These are phyloP conservation scores for Blastobotrys niveus DNA, from an alignment of 1,139 yeast genomes.

Conservation along the genomic window DNA sequence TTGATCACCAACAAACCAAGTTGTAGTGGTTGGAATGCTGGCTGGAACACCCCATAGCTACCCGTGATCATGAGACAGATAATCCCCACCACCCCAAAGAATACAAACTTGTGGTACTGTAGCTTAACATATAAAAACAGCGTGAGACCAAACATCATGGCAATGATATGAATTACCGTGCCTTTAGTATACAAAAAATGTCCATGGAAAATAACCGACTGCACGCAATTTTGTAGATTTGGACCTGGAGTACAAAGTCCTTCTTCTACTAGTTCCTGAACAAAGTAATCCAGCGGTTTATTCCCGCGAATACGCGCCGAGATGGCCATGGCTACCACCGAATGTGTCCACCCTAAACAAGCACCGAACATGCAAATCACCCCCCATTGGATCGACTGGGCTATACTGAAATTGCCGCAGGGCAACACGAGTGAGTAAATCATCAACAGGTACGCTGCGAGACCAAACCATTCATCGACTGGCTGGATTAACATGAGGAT, in stretches of 20 bases:
- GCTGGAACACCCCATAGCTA: conserved; percentile 21
- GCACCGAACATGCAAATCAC: conserved; percentile 20
- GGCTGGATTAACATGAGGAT: conserved; percentile 21
- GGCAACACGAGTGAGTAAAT: conserved; percentile 28
- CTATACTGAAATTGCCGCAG: conserved; percentile 28
- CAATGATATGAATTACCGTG: conserved; percentile 27
- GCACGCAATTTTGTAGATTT: conserved; percentile 21
- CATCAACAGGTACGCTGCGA: conserved; percentile 26
- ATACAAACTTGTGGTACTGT: conserved; percentile 13
- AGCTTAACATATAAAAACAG: conserved; percentile 14
- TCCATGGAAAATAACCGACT: conserved; percentile 23
- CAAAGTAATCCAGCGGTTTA: conserved; percentile 19
- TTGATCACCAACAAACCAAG: conserved; percentile 23
- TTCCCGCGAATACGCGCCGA: conserved; percentile 26
- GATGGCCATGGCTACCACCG: conserved; percentile 27
- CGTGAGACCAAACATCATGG: conserved; percentile 20
- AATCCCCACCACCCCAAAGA: conserved; percentile 20
- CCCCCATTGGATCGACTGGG: conserved; percentile 20
- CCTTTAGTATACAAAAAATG: conserved; percentile 22
- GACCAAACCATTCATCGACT: conserved; percentile 26
- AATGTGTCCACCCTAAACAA: conserved; percentile 22
- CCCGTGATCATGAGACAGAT: conserved; percentile 22
- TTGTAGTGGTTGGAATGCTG: conserved; percentile 25
- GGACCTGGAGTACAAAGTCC: conserved; percentile 25
- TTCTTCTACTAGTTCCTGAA: conserved; percentile 15